Conservation (phyloP, 2,329 filamentous ascomycete genomes). For the Microdochium paspali region DNA sequence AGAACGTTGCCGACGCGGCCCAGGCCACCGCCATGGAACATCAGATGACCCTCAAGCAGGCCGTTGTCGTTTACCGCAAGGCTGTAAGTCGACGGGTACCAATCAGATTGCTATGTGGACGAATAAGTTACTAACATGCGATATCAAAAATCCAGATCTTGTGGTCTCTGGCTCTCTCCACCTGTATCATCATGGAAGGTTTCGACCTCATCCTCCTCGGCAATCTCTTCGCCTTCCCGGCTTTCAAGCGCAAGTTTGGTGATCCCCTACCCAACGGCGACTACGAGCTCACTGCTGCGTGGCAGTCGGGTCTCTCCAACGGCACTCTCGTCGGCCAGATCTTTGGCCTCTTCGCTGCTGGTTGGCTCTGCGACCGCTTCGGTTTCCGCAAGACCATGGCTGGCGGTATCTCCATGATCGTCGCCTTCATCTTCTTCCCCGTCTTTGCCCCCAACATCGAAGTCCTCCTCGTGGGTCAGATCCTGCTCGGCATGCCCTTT, state of each 20-base stretch:
- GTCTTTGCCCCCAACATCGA: constrained; percentile 22
- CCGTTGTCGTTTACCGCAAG: not conserved
- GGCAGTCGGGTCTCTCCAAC: constrained; percentile 27
- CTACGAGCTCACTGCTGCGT: constrained; percentile 27
- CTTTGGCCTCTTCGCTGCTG: constrained; percentile 28
- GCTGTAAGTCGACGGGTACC: too few species aligned
- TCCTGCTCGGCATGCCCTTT: constrained; percentile 25
- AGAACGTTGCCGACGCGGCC: constrained; percentile 25
- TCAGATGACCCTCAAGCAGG: constrained; percentile 9
- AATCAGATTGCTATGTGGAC: too few species aligned
- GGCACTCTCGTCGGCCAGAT: constrained; percentile 23
- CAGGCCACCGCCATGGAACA: constrained; percentile 29
- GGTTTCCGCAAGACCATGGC: constrained; percentile 26
- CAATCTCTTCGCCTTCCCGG: constrained; percentile 21
- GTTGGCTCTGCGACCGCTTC: constrained; percentile 23
- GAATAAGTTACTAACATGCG: too few species aligned
- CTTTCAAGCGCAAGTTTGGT: constrained; percentile 18
- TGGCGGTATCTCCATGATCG: constrained; percentile 18
- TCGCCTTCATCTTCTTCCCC: constrained; percentile 23
- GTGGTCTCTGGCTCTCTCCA: constrained; percentile 12
- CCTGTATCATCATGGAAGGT: constrained; percentile 17
- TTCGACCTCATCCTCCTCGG: constrained; percentile 22
- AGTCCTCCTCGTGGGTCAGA: constrained; percentile 20
- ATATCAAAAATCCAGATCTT: too few species aligned
- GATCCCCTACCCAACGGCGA: constrained; percentile 9